phyloP scores from a whole-genome alignment of 2,329 filamentous ascomycete species.

The Fusarium nygamai region DNA sequence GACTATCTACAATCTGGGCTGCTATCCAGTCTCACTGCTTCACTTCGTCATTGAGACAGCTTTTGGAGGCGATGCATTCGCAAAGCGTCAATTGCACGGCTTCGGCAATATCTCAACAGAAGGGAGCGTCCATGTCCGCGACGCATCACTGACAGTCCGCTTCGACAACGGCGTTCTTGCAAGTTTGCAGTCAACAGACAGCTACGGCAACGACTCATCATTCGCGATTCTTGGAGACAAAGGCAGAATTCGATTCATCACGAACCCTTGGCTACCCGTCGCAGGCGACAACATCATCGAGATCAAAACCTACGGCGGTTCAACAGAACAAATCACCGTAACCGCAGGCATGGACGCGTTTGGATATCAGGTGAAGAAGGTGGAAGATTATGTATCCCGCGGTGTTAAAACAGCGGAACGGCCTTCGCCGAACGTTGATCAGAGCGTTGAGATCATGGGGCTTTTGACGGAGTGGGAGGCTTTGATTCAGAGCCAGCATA shows the following conservation, averaged over 20 bases:
- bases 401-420: background rate
- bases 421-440: conserved; percentile 5
- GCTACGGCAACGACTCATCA: conserved; percentile 4
- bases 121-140: background rate
- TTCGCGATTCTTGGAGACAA: conserved; percentile 1
- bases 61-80: background rate
- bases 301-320: background rate
- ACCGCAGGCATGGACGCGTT: background rate
- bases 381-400: conserved; percentile 3
- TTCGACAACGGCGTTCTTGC: conserved; percentile 4
- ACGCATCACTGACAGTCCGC: conserved; percentile 7
- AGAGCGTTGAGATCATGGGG: conserved; percentile 16
- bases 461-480: conserved; percentile 11
- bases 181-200: conserved; percentile 8
- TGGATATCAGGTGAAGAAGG: conserved; percentile 1
- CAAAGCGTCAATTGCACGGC: background rate
- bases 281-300: conserved; percentile 9
- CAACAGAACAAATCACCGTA: background rate
- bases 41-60: conserved; percentile 1
- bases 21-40: conserved; percentile 1
- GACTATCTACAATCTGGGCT: background rate
- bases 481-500: background rate
- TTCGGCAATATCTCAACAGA: background rate
- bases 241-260: background rate
- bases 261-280: conserved; percentile 2